Evolutionary conservation across 2,329 filamentous ascomycete genomes (phyloP), one percentile per base, ranked within the genome.

Genomic region (Pseudogymnoascus sp.): DNA sequence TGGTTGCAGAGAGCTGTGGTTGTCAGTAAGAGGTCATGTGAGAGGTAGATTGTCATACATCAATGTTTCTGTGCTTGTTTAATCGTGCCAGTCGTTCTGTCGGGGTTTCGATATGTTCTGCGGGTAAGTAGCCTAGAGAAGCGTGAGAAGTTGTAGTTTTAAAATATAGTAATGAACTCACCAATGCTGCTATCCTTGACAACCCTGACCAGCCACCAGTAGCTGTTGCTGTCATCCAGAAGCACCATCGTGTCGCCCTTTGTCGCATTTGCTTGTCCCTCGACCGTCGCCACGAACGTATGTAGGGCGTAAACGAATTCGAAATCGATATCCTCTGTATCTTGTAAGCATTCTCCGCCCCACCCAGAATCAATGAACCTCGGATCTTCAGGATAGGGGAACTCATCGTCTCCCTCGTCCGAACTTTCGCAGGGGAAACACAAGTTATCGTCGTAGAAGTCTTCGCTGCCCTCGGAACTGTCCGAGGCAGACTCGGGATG

Each of bases 171-270:
- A 51, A 61, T 21, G 21, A 7, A 71, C 79, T 64, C 75, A 87
- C 83, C 85, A 76, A 99, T 99, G 75, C 92, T 98, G 75, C 90
- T 96, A 77, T 99, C 95, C 77, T 98, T 98, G 62, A 98, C 93
- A 54, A 99, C 90, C 68, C 93, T 85, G 13, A 99, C 95, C 66
- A 99, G 85, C 95, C 95, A 99, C 95, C 95, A 99, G 77, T 99
- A 99, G 78, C 93, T 98, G 79, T 99, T 99, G 79, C 92, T 98
- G 73, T 99, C 95, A 73, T 99, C 95, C 21, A 99, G 84, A 68
- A 99, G 81, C 63, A 98, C 93, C 95, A 99, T 99, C 13, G 93
- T 98, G 74, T 99, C 95, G 62, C 95, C 95, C 78, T 99, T 99
- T 36, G 92, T 96, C 65, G 95, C 95, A 80, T 98, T 99, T 67